Evolutionary conservation across 176 grass and related monocot species (phyloP).

Genomic region (Zea luxurians): DNA sequence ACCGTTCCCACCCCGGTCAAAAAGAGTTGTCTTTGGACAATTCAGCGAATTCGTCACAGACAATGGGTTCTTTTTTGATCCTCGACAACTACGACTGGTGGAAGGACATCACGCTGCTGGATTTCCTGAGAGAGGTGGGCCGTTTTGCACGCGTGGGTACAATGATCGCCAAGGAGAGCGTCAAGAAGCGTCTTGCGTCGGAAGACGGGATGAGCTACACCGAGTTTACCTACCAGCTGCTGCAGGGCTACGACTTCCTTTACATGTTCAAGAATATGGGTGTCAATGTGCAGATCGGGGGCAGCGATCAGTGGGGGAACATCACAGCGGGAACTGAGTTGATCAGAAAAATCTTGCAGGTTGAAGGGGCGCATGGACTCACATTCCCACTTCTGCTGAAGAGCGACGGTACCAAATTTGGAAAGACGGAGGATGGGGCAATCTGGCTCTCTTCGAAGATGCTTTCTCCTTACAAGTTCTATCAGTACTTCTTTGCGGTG

Average conservation of each 20-base stretch:
- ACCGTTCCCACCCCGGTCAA: conserved; percentile 24
- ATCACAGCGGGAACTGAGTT: conserved; percentile 78
- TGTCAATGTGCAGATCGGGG: conserved; percentile 94
- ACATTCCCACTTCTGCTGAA: conserved; percentile 90
- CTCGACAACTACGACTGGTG: conserved; percentile 97
- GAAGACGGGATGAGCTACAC: conserved; percentile 97
- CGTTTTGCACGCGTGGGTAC: conserved; percentile 73
- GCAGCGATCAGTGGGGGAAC: conserved; percentile 97
- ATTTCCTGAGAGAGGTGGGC: conserved; percentile 89
- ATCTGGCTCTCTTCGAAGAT: conserved; percentile 75
- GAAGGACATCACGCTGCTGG: conserved; percentile 82
- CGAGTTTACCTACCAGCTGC: conserved; percentile 93
- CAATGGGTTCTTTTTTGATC: conserved; percentile 65
- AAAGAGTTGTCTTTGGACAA: conserved; percentile 7
- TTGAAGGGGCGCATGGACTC: conserved; percentile 78
- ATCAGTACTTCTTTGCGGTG: conserved; percentile 86
- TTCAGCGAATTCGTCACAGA: conserved; percentile 17
- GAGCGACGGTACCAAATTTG: conserved; percentile 86
- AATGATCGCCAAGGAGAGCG: conserved; percentile 95
- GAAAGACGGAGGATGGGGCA: conserved; percentile 84
- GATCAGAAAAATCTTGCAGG: conserved; percentile 90
- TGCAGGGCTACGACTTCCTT: conserved; percentile 91
- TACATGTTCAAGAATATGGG: conserved; percentile 83
- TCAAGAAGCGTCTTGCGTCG: conserved; percentile 78
- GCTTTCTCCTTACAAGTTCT: conserved; percentile 90